phyloP scores from a whole-genome alignment of 352 stramenopile species.

The Phytophthora chlamydospora region DNA sequence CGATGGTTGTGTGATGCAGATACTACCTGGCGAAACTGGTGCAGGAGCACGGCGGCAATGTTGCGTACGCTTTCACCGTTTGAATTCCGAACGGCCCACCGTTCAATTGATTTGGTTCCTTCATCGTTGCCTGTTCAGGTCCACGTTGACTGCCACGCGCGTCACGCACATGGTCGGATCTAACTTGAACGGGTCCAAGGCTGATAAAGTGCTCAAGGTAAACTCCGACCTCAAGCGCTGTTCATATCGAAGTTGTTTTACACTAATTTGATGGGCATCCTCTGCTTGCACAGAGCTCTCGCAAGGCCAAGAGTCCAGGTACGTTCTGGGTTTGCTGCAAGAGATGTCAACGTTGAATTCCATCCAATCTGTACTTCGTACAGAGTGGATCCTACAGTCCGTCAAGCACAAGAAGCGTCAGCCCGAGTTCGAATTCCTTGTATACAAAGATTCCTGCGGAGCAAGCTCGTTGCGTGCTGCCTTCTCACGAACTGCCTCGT shows the following conservation, averaged over 20 bases:
- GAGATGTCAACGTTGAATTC: background rate
- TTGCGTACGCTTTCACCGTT: constrained; percentile 44
- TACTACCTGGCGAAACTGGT: constrained; percentile 87
- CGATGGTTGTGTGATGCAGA: constrained; percentile 33
- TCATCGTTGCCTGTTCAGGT: constrained; percentile 28
- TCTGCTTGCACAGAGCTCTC: constrained; percentile 37
- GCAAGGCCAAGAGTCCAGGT: constrained; percentile 72
- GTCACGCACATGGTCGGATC: constrained; percentile 84
- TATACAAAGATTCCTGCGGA: constrained; percentile 64
- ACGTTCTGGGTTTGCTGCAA: background rate
- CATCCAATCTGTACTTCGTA: background rate
- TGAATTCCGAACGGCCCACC: background rate
- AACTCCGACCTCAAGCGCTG: background rate
- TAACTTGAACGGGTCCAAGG: constrained; percentile 80
- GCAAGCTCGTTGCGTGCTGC: constrained; percentile 23
- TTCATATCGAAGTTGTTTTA: background rate
- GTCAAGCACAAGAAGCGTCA: constrained; percentile 69
- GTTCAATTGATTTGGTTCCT: constrained; percentile 4
- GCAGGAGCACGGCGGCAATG: constrained; percentile 72
- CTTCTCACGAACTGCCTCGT: constrained; percentile 21
- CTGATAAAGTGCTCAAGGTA: constrained; percentile 77
- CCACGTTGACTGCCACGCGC: constrained; percentile 45
- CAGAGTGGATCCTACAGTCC: constrained; percentile 84
- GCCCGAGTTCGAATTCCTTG: constrained; percentile 70
- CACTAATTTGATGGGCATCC: constrained; percentile 1